Base-by-base conservation (phyloP, 768 basidiomycete species). In the Amanita jacksonii region DNA sequence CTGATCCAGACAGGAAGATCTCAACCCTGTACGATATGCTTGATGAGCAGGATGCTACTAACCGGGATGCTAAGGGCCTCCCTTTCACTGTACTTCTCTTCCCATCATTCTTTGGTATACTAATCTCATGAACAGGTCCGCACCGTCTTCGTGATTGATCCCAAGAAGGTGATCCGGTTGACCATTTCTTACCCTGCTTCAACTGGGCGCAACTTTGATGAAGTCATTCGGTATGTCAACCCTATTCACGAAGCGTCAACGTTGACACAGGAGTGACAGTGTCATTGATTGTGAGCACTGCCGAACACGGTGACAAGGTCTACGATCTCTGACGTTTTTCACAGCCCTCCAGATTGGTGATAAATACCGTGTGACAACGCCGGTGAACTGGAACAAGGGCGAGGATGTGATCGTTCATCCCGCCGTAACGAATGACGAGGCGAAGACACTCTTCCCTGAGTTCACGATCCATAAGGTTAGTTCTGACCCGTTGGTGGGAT, bases 81-180 rank as follows among this genome's bases (percentile, higher is more conserved):
- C 96, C 96, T 16, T 91, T 97, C 72, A 99, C 96, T 38, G 90
- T 81, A 51, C 49, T 66, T 52, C 40, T 40, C 13, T 32, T 27
- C 27, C 22, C 44, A 12, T 35, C 27, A 33, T 41, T 32, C 16
- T 43, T 48, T 47, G 23, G 3, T 13, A 47, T 38, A 28, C 27
- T 35, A 23, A 30, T 20, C 37, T 43, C 28, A 55, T 2, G 9
- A 31, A 33, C 45, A 88, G 84, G 79, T 99, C 65, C 85, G 96
- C 48, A 96, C 91, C 6, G 96, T 99, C 49, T 99, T 94, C 65
- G 69, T 99, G 52, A 90, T 99, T 57, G 96, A 99, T 68, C 93
- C 96, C 35, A 90, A 89, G 68, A 91, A 96, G 69, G 74, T 79
- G 55, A 96, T 99, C 59, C 86, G 94, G 49, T 68, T 96, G 55